Evolutionary conservation across 345 rosid species (phyloP).

Genomic region (Salix suchowensis): DNA sequence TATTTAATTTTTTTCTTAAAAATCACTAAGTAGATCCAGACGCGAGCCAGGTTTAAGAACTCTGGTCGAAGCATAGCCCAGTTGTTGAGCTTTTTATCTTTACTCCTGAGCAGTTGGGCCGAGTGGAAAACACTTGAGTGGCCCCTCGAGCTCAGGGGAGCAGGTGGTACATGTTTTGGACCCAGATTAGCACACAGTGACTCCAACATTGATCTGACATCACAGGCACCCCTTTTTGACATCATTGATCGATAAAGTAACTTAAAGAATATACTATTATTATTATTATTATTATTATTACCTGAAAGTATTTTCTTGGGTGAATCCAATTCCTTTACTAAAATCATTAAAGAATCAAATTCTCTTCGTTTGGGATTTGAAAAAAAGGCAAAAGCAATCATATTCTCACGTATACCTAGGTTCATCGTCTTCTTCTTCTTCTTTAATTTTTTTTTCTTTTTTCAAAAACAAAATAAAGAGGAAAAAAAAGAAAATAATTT

Average conservation of each 20-base stretch:
- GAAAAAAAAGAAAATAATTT: background rate
- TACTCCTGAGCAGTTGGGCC: background rate
- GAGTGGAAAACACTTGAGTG: background rate
- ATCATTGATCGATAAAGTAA: background rate
- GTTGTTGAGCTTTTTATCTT: background rate
- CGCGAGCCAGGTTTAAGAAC: no score
- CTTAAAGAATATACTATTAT: background rate
- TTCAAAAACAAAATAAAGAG: background rate
- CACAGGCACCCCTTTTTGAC: background rate
- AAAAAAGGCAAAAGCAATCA: slow-evolving; percentile 15
- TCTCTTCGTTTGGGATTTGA: slow-evolving; percentile 28
- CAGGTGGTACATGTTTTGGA: background rate
- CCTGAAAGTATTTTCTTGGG: background rate
- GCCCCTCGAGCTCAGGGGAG: background rate
- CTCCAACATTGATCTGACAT: background rate
- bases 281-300: background rate
- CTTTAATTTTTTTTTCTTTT: background rate
- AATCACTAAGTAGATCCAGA: no score
- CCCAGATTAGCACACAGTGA: background rate
- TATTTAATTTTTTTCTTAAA: no score
- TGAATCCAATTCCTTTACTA: slow-evolving; percentile 4
- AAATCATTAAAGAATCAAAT: slow-evolving; percentile 1
- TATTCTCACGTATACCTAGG: slow-evolving; percentile 35
- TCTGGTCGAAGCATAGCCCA: background rate
- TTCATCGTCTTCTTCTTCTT: slow-evolving; percentile 1